A percentile compares a stretch with the other conserved stretches of the same genome.
Conservation (phyloP, 805 yeast species). For the Saturnispora hagleri region DNA sequence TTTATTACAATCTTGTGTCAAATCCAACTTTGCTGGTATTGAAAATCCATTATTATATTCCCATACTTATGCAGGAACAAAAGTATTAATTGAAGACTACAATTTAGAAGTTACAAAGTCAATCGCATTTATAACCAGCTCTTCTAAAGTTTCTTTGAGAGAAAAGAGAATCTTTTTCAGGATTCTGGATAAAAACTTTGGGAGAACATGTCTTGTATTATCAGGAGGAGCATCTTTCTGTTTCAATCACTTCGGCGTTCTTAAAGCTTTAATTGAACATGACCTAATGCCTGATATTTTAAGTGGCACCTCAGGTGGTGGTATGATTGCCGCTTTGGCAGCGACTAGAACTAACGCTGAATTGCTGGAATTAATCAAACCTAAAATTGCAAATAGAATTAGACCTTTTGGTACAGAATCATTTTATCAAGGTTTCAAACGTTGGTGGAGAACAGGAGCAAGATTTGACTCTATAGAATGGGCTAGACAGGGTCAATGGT, state of each 20-base stretch:
- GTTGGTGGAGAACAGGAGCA: conserved; percentile 72
- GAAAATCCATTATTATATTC: conserved; percentile 65
- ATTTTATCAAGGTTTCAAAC: conserved; percentile 46
- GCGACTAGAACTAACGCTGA: conserved; percentile 66
- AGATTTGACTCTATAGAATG: conserved; percentile 66
- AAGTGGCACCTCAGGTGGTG: conserved; percentile 79
- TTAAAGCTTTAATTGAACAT: conserved; percentile 60
- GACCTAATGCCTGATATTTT: conserved; percentile 59
- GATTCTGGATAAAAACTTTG: conserved; percentile 53
- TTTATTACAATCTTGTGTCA: conserved; percentile 56
- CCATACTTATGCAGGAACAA: conserved; percentile 70
- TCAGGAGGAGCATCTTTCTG: conserved; percentile 79
- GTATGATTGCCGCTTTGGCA: conserved; percentile 62
- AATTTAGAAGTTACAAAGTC: conserved; percentile 42
- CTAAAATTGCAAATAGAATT: conserved; percentile 52
- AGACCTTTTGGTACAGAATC: conserved; percentile 60
- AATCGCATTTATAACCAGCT: conserved; percentile 34
- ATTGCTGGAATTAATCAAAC: conserved; percentile 43
- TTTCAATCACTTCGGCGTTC: conserved; percentile 67
- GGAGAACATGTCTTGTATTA: conserved; percentile 61
- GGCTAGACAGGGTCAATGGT: conserved; percentile 62
- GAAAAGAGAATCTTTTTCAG: conserved; percentile 47
- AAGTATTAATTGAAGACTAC: conserved; percentile 46
- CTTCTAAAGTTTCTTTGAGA: conserved; percentile 29
- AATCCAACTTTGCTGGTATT: conserved; percentile 69